These are phyloP conservation scores for Vaccinium vitisidaea DNA, from an alignment of 148 eudicot genomes.

Conservation along the genomic window DNA sequence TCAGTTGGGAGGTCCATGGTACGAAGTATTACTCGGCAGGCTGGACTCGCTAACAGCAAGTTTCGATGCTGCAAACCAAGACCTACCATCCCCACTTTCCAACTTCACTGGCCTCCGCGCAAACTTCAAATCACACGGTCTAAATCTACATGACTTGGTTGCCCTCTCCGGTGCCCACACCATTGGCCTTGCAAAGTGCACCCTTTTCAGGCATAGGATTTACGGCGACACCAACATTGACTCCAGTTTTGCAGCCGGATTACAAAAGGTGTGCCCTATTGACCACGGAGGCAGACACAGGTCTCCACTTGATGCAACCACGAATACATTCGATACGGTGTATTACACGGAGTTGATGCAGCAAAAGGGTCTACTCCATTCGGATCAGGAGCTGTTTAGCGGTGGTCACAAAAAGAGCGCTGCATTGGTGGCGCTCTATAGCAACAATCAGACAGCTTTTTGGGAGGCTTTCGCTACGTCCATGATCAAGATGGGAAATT, in stretches of 20 bases:
- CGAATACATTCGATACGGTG: constrained; percentile 32
- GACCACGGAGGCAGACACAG: neutral
- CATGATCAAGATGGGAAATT: constrained; percentile 44
- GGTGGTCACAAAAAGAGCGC: constrained; percentile 20
- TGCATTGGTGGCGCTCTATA: constrained; percentile 25
- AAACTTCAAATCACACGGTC: constrained; percentile 35
- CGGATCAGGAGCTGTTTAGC: constrained; percentile 42
- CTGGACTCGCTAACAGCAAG: constrained; percentile 43
- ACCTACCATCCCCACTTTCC: constrained; percentile 34
- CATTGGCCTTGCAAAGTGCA: constrained; percentile 45
- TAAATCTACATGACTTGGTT: constrained; percentile 39
- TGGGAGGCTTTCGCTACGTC: constrained; percentile 20
- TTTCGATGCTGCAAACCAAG: constrained; percentile 26
- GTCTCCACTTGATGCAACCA: constrained; percentile 26
- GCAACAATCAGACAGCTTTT: constrained; percentile 18
- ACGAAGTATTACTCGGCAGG: constrained; percentile 50
- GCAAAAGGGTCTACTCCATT: constrained; percentile 41
- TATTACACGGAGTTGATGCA: constrained; percentile 32
- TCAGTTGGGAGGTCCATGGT: constrained; percentile 51
- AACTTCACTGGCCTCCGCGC: constrained; percentile 30
- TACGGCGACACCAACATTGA: constrained; percentile 35
- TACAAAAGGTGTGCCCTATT: constrained; percentile 31
- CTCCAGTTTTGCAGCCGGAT: constrained; percentile 18
- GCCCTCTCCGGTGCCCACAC: constrained; percentile 59
- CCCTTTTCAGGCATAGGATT: constrained; percentile 34